These are phyloP conservation scores for Pachysandra terminalis DNA, from an alignment of 164 flowering plant genomes.

Conservation along the genomic window DNA sequence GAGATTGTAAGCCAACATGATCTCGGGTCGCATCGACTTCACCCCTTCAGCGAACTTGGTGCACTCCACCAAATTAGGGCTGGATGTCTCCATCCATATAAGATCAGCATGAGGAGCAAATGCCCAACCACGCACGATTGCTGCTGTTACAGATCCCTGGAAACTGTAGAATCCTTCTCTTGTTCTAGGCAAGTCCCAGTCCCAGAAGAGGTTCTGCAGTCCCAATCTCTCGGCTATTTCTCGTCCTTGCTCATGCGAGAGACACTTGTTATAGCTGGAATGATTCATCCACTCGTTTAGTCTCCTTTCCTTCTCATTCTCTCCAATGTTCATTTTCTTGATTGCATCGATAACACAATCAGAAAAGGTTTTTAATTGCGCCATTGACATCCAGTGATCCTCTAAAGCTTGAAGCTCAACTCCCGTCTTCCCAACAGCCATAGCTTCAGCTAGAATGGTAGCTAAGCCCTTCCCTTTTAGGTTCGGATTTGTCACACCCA, in stretches of 20 bases:
- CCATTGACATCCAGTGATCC: slow-evolving; percentile 70
- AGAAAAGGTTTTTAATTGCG: slow-evolving; percentile 70
- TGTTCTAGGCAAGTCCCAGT: slow-evolving; percentile 92
- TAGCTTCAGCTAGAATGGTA: slow-evolving; percentile 47
- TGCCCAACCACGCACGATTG: slow-evolving; percentile 83
- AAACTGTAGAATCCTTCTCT: slow-evolving; percentile 94
- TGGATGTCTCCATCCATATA: slow-evolving; percentile 90
- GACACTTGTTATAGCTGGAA: slow-evolving; percentile 52
- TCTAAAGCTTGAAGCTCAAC: slow-evolving; percentile 77
- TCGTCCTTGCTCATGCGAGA: slow-evolving; percentile 59
- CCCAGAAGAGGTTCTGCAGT: slow-evolving; percentile 69
- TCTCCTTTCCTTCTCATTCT: slow-evolving; percentile 56
- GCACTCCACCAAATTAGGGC: slow-evolving; percentile 78
- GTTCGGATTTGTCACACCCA: slow-evolving; percentile 72
- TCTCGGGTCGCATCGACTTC: slow-evolving; percentile 54
- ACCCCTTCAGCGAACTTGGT: slow-evolving; percentile 69
- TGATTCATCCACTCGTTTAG: slow-evolving; percentile 60
- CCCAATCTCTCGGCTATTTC: slow-evolving; percentile 74
- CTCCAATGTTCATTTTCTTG: slow-evolving; percentile 40
- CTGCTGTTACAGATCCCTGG: slow-evolving; percentile 77
- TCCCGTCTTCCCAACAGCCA: slow-evolving; percentile 70
- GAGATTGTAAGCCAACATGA: slow-evolving; percentile 83
- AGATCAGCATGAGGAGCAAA: slow-evolving; percentile 74
- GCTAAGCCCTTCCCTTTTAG: slow-evolving; percentile 61
- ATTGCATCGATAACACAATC: slow-evolving; percentile 66